phyloP scores from a whole-genome alignment of 805 yeast species.

The Clavispora carvajalis region DNA sequence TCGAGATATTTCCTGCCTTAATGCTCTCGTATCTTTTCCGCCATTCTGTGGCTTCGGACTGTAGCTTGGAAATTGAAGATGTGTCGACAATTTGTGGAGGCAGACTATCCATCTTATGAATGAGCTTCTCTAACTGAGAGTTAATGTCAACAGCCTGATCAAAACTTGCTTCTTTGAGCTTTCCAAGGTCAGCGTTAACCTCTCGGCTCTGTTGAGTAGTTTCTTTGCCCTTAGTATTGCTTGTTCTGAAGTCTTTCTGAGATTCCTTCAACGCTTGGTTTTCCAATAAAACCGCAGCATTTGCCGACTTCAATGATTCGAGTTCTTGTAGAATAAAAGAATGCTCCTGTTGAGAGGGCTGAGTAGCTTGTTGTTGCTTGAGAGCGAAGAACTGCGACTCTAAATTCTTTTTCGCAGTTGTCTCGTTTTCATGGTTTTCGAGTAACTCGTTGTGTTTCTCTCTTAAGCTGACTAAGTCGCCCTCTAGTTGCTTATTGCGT shows the following conservation, averaged over 20 bases:
- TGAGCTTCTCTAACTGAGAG: constrained; percentile 18
- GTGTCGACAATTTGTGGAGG: not conserved
- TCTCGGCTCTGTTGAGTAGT: no score
- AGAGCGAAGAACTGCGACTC: not conserved
- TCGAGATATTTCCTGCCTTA: constrained; percentile 28
- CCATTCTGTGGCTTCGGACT: constrained; percentile 40
- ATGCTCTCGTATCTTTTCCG: constrained; percentile 46
- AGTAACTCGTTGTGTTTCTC: not conserved
- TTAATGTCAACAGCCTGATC: constrained; percentile 9
- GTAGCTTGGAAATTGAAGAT: constrained; percentile 4
- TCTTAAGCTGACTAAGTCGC: not conserved
- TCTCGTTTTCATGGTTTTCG: not conserved
- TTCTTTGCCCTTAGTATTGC: no score
- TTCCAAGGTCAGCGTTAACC: no score
- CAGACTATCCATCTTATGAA: constrained; percentile 25
- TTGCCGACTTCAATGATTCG: constrained; percentile 24
- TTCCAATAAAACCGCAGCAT: constrained; percentile 33
- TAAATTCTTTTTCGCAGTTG: not conserved
- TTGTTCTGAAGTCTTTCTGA: no score
- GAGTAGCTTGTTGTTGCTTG: not conserved
- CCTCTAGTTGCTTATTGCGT: not conserved
- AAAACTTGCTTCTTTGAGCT: no score
- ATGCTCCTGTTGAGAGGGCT: not conserved
- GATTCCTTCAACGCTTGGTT: constrained; percentile 31
- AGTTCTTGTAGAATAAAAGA: constrained; percentile 13